Percentiles rank a stretch among this genome's conserved stretches.
Conservation (phyloP, 352 stramenopile genomes). For the Phytophthora melonis region DNA sequence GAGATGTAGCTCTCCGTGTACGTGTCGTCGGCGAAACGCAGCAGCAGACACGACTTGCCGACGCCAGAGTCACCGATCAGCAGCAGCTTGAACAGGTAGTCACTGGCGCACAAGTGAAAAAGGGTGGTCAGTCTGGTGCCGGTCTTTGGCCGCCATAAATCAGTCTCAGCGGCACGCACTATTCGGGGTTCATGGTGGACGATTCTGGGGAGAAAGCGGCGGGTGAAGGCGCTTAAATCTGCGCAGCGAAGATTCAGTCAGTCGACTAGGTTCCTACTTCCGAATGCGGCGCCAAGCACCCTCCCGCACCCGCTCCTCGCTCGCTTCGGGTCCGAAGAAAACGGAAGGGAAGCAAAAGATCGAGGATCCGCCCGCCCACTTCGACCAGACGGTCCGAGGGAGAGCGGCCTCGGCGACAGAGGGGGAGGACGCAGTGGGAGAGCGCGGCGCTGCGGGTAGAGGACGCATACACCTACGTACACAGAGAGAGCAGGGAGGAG, state of each 20-base stretch:
- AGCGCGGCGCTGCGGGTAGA: not conserved
- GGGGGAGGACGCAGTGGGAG: not conserved
- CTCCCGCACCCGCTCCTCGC: slow-evolving; percentile 3
- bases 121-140: slow-evolving; percentile 20
- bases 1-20: slow-evolving; percentile 99
- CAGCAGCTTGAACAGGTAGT: slow-evolving; percentile 99
- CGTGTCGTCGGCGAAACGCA: slow-evolving; percentile 99
- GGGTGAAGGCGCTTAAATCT: slow-evolving; percentile 40
- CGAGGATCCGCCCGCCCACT: slow-evolving; percentile 23
- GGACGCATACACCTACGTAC: slow-evolving; percentile 12
- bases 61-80: slow-evolving; percentile 98
- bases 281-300: not conserved
- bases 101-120: slow-evolving; percentile 66
- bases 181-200: slow-evolving; percentile 93
- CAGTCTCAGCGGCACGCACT: slow-evolving; percentile 67
- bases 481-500: slow-evolving; percentile 26
- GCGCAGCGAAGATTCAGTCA: slow-evolving; percentile 14
- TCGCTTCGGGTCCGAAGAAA: slow-evolving; percentile 7
- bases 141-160: not conserved
- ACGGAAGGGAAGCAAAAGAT: slow-evolving; percentile 23
- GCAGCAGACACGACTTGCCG: slow-evolving; percentile 98
- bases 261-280: not conserved
- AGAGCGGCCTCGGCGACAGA: not conserved
- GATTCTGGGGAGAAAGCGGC: slow-evolving; percentile 27
- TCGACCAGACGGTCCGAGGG: slow-evolving; percentile 5